Evolutionary conservation across 805 yeast species (phyloP), one percentile per base, ranked within the genome.

Genomic region (Sugiyamaella valdiviana): DNA sequence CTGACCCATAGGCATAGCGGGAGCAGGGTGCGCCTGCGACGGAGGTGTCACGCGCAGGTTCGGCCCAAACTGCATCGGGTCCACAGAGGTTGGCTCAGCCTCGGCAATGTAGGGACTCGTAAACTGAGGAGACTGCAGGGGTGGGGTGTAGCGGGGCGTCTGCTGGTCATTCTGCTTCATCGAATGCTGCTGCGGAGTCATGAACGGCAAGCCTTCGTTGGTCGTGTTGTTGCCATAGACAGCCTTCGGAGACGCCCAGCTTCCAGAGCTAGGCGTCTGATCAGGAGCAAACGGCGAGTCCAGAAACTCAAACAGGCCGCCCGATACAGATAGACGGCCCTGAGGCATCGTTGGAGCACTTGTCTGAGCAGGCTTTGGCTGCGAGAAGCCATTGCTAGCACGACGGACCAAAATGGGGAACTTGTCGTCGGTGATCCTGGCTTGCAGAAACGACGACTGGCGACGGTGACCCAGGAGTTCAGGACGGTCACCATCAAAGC

Each of bases 371-470:
- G n/a, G n/a, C n/a, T n/a, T n/a, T n/a, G 44, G 26, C 29, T 26
- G 26, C 12, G 38, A 44, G 40, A 44, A 21, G 22, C 44, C 46
- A 23, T 39, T 51, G 22, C 60, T 54, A 41, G 59, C 63, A 12
- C 67, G 58, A 7, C 67, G 59, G 29, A 63, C 59, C 16, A 63
- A 53, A 23, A 63, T 62, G 17, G 67, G 67, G 43, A 63, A 63
- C 49, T 63, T 57, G 48, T 63, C 66, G 15, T 62, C 62, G 12
- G 66, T 63, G 12, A 66, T 63, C 39, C 59, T 63, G 16, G 55
- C 63, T 42, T 63, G 58, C 20, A 59, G 49, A 52, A 53, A 52
- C 12, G 57, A 51, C 12, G 50, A 48, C 44, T 40, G 32, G 22
- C 51, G 39, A 26, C 38, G 44, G 15, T 48, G 48, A 10, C 16